Base-by-base conservation (phyloP, 768 basidiomycete species). In the Boletus subcaerulescens region DNA sequence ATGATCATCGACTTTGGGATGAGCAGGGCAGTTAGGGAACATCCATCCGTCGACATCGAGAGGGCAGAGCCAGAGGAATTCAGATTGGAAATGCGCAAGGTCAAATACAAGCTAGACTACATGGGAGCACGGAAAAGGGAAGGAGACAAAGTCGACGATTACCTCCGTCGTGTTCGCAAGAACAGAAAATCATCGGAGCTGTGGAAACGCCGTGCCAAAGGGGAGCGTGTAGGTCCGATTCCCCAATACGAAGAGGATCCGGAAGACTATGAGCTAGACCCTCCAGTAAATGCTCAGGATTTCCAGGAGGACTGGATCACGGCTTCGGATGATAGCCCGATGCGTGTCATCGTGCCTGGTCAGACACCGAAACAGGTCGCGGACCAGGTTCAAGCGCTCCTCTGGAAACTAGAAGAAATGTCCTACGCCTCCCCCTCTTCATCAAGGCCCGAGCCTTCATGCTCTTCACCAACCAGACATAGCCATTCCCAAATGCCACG, bases 1-100 rank as follows among this genome's bases (percentile, higher is more conserved):
- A 80, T 74, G 42, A 70, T 86, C 47, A 77, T 81, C 59, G 78
- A 85, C 65, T 84, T 85, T 64, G 76, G 80, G 40, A 67, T 71
- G 43, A 76, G 75, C 55, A 63, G 68, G 38, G 70, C 71, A 9
- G 49, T 57, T 3, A 55, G 55, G 22, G 67, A 73, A 18, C 67
- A 72, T 24, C 32, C 70, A 5, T 63, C 67, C 0, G 51, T 80
- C 5, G 65, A 66, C 15, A 66, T 85, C 15, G 58, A 59, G 20
- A 61, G 58, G 12, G 77, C 78, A 3, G 71, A 70, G 17, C 65
- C 67, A 5, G 72, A 67, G 2, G 78, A 83, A 18, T 71, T 85
- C 32, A 66, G 63, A 15, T 39, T 75, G 54, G 85, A 86, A 57
- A 79, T 82, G 75, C 74, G 83, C 49, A 77, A 79, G 52, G 78